Conservation (phyloP, 108 stramenopile genomes). For the Fragilariopsis cylindrus region DNA sequence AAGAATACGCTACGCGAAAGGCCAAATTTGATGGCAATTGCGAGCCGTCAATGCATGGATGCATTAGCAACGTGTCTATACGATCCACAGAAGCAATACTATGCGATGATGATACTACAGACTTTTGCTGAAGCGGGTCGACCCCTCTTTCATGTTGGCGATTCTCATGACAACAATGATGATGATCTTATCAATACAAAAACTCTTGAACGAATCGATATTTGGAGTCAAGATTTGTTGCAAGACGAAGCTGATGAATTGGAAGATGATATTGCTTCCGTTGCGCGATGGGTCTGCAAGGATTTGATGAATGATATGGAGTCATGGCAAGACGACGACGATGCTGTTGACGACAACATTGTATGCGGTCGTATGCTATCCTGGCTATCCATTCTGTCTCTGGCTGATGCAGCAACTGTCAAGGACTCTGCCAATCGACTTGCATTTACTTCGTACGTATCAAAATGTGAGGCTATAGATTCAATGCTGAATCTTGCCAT, state of each 20-base stretch:
- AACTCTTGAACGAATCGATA: slow-evolving; percentile 34
- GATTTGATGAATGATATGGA: slow-evolving; percentile 56
- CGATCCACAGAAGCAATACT: slow-evolving; percentile 46
- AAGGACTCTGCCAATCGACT: slow-evolving; percentile 62
- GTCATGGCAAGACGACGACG: slow-evolving; percentile 37
- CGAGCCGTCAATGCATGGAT: slow-evolving; percentile 31
- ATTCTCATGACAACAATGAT: slow-evolving; percentile 6
- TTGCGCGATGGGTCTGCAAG: slow-evolving; percentile 62
- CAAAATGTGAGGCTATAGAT: slow-evolving; percentile 40
- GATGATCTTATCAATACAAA: slow-evolving; percentile 27
- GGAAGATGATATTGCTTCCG: slow-evolving; percentile 58
- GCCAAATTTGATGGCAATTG: slow-evolving; percentile 20
- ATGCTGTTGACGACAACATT: slow-evolving; percentile 38
- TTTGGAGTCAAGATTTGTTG: slow-evolving; percentile 53
- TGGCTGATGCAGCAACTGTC: slow-evolving; percentile 54
- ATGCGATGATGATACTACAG: slow-evolving; percentile 52
- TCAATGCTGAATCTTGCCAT: slow-evolving; percentile 57
- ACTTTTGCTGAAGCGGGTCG: slow-evolving; percentile 34
- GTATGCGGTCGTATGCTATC: slow-evolving; percentile 50
- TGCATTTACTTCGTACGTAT: slow-evolving; percentile 60
- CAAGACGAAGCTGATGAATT: slow-evolving; percentile 72
- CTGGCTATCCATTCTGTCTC: slow-evolving; percentile 60
- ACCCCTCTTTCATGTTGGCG: slow-evolving; percentile 32
- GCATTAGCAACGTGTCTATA: slow-evolving; percentile 41
- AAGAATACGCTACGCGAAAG: slow-evolving; percentile 5